Base-by-base conservation (phyloP, 2,329 filamentous ascomycete species). In the Fusarium temperatum region DNA sequence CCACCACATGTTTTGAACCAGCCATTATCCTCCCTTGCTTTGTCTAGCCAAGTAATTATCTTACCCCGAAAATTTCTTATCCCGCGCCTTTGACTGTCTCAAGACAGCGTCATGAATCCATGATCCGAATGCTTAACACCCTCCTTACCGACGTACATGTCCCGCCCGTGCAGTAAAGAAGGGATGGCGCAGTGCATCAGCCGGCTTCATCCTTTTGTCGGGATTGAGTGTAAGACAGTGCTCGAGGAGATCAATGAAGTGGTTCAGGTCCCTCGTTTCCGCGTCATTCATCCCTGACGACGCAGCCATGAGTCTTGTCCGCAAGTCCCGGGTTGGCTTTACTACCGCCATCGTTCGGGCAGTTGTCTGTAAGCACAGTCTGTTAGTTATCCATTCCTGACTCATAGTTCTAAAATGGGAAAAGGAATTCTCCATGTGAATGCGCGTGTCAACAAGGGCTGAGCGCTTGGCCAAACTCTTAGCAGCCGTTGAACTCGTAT, bases 141-240 rank as follows among this genome's bases (percentile, higher is more conserved):
- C 42, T 48, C 47, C 42, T 68, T 58, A 80, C 59, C 78, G 75
- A 53, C 79, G 78, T 39, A 77, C 64, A 35, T 71, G 54, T 42
- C 78, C 78, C 53, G 77, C 64, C 62, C 68, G 75, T 30, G 87
- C 84, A 32, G 84, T 85, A 77, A 98, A 94, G 83, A 98, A 98
- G 3, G 93, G 93, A 85, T 98, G 96, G 79, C 91, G 92, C 77
- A 98, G 85, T 55, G 96, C 96, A 79, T 98, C 95, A 20, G 89
- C 86, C 1, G 96, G 94, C 53, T 93, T 96, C 78, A 96, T 93
- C 72, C 96, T 90, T 86, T 97, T 97, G 81, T 98, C 95, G 2
- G 96, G 94, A 80, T 98, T 98, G 73, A 98, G 88, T 66, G 92
- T 91, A 73, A 99, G 86, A 80, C 95, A 98, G 63, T 93, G 92